Conservation (phyloP, 2,329 filamentous ascomycete species). For the Fusarium begoniae region DNA sequence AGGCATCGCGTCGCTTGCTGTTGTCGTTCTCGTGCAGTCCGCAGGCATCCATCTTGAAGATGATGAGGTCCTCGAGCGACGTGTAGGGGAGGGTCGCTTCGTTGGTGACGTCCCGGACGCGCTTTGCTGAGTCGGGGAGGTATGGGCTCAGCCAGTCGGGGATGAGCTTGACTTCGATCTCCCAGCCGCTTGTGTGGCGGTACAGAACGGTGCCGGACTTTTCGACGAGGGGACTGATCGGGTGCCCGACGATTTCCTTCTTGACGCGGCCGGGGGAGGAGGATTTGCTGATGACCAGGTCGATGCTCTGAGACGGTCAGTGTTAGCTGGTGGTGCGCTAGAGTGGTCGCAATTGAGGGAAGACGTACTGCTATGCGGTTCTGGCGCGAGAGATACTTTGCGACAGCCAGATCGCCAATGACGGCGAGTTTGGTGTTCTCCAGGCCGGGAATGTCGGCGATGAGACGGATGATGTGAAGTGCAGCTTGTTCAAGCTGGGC, state of each 20-base stretch:
- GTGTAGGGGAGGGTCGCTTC: conserved; percentile 38
- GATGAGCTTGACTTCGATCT: conserved; percentile 44
- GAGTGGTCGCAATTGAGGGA: too few relatives aligned
- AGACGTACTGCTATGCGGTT: conserved; percentile 28
- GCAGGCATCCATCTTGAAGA: conserved; percentile 44
- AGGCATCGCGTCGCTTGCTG: conserved; percentile 41
- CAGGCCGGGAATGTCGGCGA: conserved; percentile 56
- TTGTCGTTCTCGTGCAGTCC: conserved; percentile 39
- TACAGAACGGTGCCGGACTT: conserved; percentile 40
- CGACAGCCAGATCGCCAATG: conserved; percentile 40
- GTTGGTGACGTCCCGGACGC: conserved; percentile 31
- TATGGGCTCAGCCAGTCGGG: conserved; percentile 45
- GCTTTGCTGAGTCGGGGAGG: conserved; percentile 39
- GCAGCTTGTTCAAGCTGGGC: conserved; percentile 72
- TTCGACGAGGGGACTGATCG: conserved; percentile 43
- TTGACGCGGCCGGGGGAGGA: conserved; percentile 43
- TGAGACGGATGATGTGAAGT: conserved; percentile 90
- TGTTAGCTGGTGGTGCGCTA: not conserved
- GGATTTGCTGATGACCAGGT: conserved; percentile 43
- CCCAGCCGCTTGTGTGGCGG: conserved; percentile 39
- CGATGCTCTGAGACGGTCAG: conserved; percentile 35
- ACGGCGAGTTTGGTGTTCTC: conserved; percentile 44
- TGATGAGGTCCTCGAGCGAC: conserved; percentile 41
- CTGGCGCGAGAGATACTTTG: conserved; percentile 39
- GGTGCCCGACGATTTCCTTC: conserved; percentile 43